These are phyloP conservation scores for Fulvia fulva DNA, from an alignment of 2,329 filamentous ascomycete species.

Conservation along the genomic window DNA sequence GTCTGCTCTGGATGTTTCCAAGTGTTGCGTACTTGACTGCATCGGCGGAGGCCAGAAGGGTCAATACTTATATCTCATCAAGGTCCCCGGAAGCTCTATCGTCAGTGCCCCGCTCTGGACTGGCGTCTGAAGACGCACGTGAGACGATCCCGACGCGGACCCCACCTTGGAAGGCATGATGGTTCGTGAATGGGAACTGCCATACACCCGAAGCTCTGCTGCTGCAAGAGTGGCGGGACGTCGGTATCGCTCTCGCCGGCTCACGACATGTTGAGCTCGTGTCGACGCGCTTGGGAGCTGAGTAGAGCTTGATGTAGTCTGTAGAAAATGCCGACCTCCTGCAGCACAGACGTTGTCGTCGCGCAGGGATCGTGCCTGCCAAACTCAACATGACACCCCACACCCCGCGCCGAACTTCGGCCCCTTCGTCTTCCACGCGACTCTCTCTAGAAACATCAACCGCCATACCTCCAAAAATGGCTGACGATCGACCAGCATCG, in stretches of 20 bases:
- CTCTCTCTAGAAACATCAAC: slow-evolving; percentile 1
- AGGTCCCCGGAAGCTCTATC: not conserved
- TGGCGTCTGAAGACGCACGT: not conserved
- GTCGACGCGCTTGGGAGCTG: not conserved
- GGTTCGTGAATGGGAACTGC: not conserved
- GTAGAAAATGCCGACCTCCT: too few relatives aligned
- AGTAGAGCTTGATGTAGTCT: not conserved
- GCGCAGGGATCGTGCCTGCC: not conserved
- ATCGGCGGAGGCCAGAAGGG: not conserved
- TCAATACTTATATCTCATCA: slow-evolving; percentile 5
- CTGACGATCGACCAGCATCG: slow-evolving; percentile 34
- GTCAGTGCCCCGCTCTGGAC: slow-evolving; percentile 5
- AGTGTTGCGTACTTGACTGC: not conserved
- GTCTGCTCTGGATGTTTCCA: not conserved
- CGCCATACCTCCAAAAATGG: slow-evolving; percentile 16
- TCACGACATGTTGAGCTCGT: not conserved
- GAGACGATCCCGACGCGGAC: slow-evolving; percentile 1
- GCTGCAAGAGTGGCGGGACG: not conserved
- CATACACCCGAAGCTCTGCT: slow-evolving; percentile 5
- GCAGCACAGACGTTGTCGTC: not conserved
- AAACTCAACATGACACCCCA: not conserved
- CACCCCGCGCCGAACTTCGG: not conserved
- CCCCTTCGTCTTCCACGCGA: not conserved
- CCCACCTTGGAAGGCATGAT: slow-evolving; percentile 2
- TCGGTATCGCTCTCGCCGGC: not conserved